A percentile compares a stretch with the other conserved stretches of the same genome.
Evolutionary conservation across 2,329 filamentous ascomycete species (phyloP).

Genomic region (Fusarium anthophilum): DNA sequence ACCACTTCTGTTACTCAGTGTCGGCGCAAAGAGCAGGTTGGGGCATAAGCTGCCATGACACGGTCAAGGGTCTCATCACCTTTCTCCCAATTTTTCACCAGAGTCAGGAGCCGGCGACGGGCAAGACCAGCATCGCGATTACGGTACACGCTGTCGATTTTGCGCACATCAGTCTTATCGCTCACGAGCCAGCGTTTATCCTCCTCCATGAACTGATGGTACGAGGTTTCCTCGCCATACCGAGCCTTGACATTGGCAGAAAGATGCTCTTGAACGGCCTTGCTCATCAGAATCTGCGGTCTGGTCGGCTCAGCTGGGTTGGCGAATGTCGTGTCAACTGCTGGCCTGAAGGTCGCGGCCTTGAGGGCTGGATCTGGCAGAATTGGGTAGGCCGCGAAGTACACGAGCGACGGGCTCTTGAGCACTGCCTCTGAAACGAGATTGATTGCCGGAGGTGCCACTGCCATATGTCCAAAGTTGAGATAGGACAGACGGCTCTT

Average conservation of each 20-base stretch:
- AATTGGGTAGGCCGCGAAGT: slow-evolving; percentile 50
- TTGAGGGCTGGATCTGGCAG: slow-evolving; percentile 41
- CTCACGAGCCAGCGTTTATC: slow-evolving; percentile 53
- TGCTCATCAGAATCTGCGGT: slow-evolving; percentile 42
- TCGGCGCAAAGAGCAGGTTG: slow-evolving; percentile 40
- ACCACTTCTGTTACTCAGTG: neutral
- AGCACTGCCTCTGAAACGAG: slow-evolving; percentile 45
- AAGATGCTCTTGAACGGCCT: slow-evolving; percentile 45
- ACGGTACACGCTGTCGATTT: slow-evolving; percentile 56
- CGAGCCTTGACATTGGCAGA: slow-evolving; percentile 44
- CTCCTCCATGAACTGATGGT: slow-evolving; percentile 46
- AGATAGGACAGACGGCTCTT: slow-evolving; percentile 51
- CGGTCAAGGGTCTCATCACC: slow-evolving; percentile 50
- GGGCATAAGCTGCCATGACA: slow-evolving; percentile 47
- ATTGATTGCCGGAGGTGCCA: slow-evolving; percentile 43
- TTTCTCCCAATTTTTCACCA: slow-evolving; percentile 54
- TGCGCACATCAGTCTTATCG: slow-evolving; percentile 51
- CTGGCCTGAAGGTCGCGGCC: slow-evolving; percentile 44
- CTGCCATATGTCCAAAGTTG: slow-evolving; percentile 52
- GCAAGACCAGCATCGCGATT: slow-evolving; percentile 52
- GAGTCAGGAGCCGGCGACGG: slow-evolving; percentile 46
- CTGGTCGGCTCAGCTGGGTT: slow-evolving; percentile 37
- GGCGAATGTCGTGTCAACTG: slow-evolving; percentile 38
- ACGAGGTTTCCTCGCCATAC: slow-evolving; percentile 46
- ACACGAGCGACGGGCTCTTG: slow-evolving; percentile 48